A percentile compares a stretch with the other conserved stretches of the same genome.
Conservation (phyloP, 495 filamentous ascomycete species). For the Penicillium canescens region DNA sequence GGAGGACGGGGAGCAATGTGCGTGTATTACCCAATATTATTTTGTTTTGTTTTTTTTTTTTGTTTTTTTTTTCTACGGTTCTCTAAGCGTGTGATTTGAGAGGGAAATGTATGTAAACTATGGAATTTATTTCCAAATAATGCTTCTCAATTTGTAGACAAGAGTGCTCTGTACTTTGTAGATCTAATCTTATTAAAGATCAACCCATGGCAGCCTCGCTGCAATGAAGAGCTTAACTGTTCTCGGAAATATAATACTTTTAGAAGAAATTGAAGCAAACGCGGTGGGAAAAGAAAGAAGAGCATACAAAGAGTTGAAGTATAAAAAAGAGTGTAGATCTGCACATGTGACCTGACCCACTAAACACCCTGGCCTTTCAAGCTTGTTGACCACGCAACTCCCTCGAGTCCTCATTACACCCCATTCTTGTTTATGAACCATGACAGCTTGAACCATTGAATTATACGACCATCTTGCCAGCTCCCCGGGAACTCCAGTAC, state of each 20-base stretch:
- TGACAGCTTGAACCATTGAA: not conserved
- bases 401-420: not conserved
- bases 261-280: no score
- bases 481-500: not conserved
- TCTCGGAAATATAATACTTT: no score
- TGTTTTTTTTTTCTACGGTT: not conserved
- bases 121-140: not conserved
- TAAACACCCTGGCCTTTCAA: constrained; percentile 33
- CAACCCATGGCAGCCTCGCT: no score
- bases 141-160: not conserved
- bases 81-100: not conserved
- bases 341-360: constrained; percentile 35
- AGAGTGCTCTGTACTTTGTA: no score
- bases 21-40: not conserved
- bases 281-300: not conserved
- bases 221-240: no score
- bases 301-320: not conserved
- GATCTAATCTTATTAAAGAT: no score
- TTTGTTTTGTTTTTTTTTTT: not conserved
- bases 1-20: constrained; percentile 8
- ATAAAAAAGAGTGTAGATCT: not conserved
- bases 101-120: constrained; percentile 10
- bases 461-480: not conserved
- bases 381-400: constrained; percentile 4
- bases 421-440: not conserved